Evolutionary conservation across 2,329 filamentous ascomycete genomes (phyloP).

Genomic region (Fusarium aywerte): DNA sequence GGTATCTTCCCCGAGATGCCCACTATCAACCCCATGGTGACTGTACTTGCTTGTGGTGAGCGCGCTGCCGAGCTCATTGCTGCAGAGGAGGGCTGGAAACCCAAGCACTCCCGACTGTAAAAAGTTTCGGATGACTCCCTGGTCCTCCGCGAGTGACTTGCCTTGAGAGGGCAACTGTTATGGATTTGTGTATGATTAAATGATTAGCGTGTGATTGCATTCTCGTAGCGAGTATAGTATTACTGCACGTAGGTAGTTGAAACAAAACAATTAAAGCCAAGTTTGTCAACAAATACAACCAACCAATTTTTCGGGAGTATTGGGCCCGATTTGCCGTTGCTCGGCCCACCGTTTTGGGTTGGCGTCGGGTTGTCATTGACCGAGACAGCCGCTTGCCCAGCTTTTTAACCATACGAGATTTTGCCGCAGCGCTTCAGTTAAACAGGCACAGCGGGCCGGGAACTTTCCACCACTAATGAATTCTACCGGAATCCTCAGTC

Average conservation of each 20-base stretch:
- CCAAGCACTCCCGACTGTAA: conserved; percentile 49
- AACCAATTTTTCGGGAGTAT: conserved; percentile 10
- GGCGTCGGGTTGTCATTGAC: conserved; percentile 11
- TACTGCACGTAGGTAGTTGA: conserved; percentile 19
- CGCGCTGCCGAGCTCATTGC: conserved; percentile 82
- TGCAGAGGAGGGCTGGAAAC: conserved; percentile 69
- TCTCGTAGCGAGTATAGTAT: conserved; percentile 17
- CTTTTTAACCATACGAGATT: conserved; percentile 12
- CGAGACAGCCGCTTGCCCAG: conserved; percentile 4
- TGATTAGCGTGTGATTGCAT: conserved; percentile 37
- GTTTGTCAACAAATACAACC: background rate
- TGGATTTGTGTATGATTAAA: conserved; percentile 34
- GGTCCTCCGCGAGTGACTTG: conserved; percentile 6
- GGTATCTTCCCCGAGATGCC: conserved; percentile 90
- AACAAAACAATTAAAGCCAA: conserved; percentile 14
- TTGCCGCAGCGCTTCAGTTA: conserved; percentile 9
- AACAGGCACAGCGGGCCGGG: conserved; percentile 31
- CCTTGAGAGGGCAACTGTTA: conserved; percentile 16
- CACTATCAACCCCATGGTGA: conserved; percentile 90
- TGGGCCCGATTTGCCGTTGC: conserved; percentile 26
- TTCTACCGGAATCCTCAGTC: background rate
- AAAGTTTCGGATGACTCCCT: background rate
- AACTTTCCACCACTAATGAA: conserved; percentile 8
- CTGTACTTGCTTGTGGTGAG: conserved; percentile 85
- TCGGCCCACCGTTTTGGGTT: background rate